These are phyloP conservation scores for Blastobotrys ciferrii DNA, from an alignment of 1,139 yeast species.

Conservation along the genomic window DNA sequence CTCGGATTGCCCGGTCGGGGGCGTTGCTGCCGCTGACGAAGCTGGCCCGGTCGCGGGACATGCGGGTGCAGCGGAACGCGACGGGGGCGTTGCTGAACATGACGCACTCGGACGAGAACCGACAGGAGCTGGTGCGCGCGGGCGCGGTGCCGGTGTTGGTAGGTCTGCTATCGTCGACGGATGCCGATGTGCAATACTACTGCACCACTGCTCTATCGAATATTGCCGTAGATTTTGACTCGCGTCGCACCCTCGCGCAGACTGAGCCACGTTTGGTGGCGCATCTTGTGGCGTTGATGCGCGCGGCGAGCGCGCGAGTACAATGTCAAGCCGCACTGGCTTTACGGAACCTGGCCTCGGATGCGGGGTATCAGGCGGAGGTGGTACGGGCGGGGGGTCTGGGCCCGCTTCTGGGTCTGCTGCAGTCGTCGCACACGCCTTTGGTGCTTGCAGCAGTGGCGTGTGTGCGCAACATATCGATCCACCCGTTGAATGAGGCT, in stretches of 20 bases:
- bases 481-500: conserved; percentile 94
- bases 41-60: conserved; percentile 89
- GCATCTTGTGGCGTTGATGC: conserved; percentile 88
- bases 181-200: conserved; percentile 96
- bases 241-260: conserved; percentile 82
- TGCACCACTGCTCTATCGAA: conserved; percentile 97
- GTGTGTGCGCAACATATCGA: conserved; percentile 92
- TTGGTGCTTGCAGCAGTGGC: conserved; percentile 95
- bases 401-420: conserved; percentile 82
- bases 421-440: conserved; percentile 89
- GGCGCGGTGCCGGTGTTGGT: conserved; percentile 98
- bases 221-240: conserved; percentile 92
- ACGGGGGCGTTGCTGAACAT: conserved; percentile 96
- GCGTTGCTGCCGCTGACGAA: conserved; percentile 92
- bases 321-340: conserved; percentile 99
- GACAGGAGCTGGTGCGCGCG: conserved; percentile 94
- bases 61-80: conserved; percentile 96
- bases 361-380: conserved; percentile 86
- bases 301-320: conserved; percentile 82
- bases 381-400: conserved; percentile 94
- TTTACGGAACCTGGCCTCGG: conserved; percentile 90
- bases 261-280: conserved; percentile 93
- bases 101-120: conserved; percentile 97
- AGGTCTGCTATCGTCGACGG: conserved; percentile 79
- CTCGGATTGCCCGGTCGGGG: conserved; percentile 95